Evolutionary conservation across 495 filamentous ascomycete genomes (phyloP), one percentile per base, ranked within the genome.

Genomic region (Saxophila tyrrhenica): DNA sequence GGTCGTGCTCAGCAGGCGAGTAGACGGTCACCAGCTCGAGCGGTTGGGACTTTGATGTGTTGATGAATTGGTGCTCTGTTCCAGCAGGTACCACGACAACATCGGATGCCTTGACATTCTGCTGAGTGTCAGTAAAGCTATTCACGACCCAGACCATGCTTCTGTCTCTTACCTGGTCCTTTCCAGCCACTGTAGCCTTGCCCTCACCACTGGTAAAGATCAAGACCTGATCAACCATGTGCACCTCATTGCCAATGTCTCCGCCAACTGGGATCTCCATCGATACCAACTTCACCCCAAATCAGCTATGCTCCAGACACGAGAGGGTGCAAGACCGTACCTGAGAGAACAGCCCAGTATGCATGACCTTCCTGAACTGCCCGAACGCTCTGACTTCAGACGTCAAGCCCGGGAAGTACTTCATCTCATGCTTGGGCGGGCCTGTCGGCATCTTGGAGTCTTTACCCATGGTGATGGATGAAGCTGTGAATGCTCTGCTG

Each of bases 1-100:
- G 64, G 45, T 73, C 69, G 61, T 83, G 80, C 62, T 83, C 78
- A 0, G 80, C 79, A 0, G 79, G 78, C 0, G 73, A 74, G 59
- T 83, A 84, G n/a, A 82, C 72, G 0, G 78, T 83, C 17, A 81
- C 75, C 20, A 82, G 64, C 51, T 80, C 77, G 59, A 81, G 60
- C 13, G 76, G 72, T 21, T 65, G 67, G 22, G 48, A 45, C 7
- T 69, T 63, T 1, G 76, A 78, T 19, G 69, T 78, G 56, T 81
- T 83, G n/a, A 82, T 65, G 58, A 84, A 83, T 60, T 83, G 79
- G 61, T 84, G 81, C 65, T 82, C 76, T 11, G 80, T 82, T 0
- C 80, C 79, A 0, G 80, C 80, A 0, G 81, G 80, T 5, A 84
- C 80, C 42, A 82, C 73, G 52, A 83, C 76, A 52, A 83, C 72